Base-by-base conservation (phyloP, 345 rosid genomes). In the Cardamine occulta region DNA sequence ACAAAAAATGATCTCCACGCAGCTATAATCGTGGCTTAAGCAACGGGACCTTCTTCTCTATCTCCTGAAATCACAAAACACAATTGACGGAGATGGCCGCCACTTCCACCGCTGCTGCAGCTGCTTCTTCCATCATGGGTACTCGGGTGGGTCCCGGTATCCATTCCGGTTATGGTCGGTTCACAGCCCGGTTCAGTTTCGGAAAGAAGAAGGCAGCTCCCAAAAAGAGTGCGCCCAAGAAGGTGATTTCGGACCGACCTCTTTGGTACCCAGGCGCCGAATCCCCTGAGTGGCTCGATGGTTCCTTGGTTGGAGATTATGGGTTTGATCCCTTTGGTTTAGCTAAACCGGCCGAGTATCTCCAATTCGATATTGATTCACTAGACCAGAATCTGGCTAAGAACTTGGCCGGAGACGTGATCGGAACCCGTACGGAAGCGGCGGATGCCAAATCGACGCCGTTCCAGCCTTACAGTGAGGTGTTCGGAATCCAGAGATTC, bases 271-370 rank as follows among this genome's bases (percentile, higher is more conserved):
- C 91, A 1, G 88, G 91, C 4, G 97, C 91, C 12, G 58, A 5
- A 32, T 87, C 90, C 4, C 96, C 91, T 0, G 89, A 82, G 47
- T 91, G 91, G 91, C 88, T 89, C 0, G 97, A 93, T 42, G 91
- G 96, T 54, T 67, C 88, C 6, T 74, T 93, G 88, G 84, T 86
- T 0, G 94, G 97, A 23, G 97, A 91, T 81, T 81, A 88, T 15
- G 97, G 98, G 11, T 93, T 93, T 47, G 97, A 93, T 75, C 98
- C 98, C 2, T 84, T 91, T n/a, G 96, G 96, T 57, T 52, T 91
- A 7, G 89, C 79, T 26, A 93, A 89, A 80, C 98, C 94, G n/a
- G 93, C 87, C 0, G 94, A 93, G 80, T 93, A 93, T 78, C 80
- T 93, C 79, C 97, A 93, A 72, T 93, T 74, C 78, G 98, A 87